Conservation (phyloP, 768 basidiomycete species). For the Hericium rajendrae region DNA sequence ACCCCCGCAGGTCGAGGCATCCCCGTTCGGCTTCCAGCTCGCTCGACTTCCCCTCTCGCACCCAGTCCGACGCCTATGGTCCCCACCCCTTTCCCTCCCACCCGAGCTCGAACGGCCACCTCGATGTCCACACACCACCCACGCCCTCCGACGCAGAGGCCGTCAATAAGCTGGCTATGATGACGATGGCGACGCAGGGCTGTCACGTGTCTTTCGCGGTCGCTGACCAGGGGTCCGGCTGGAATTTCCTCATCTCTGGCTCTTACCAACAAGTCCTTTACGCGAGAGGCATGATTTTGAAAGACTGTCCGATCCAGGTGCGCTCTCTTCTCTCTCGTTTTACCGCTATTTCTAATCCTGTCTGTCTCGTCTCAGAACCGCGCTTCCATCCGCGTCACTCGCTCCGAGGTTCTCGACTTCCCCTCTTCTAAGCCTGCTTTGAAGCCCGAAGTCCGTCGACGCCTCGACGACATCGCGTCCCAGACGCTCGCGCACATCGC, state of each 20-base stretch:
- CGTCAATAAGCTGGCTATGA: conserved; percentile 68
- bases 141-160: conserved; percentile 55
- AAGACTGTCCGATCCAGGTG: conserved; percentile 84
- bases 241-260: conserved; percentile 89
- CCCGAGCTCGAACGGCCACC: conserved; percentile 19
- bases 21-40: conserved; percentile 53
- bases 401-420: conserved; percentile 88
- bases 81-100: conserved; percentile 27
- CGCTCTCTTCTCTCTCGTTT: conserved; percentile 16
- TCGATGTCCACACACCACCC: conserved; percentile 21
- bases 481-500: conserved; percentile 91
- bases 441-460: conserved; percentile 72
- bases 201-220: conserved; percentile 76
- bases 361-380: conserved; percentile 47
- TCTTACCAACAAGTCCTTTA: conserved; percentile 89
- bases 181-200: conserved; percentile 72
- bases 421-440: conserved; percentile 69
- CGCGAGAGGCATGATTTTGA: conserved; percentile 79
- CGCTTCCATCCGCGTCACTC: conserved; percentile 79
- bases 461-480: conserved; percentile 89
- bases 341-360: conserved; percentile 10
- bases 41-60: conserved; percentile 45
- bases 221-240: conserved; percentile 61
- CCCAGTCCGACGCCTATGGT: conserved; percentile 32
- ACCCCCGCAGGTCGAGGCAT: conserved; percentile 74